Evolutionary conservation across 257 asterid genomes (phyloP).

Genomic region (Nicotiana sylvestris): DNA sequence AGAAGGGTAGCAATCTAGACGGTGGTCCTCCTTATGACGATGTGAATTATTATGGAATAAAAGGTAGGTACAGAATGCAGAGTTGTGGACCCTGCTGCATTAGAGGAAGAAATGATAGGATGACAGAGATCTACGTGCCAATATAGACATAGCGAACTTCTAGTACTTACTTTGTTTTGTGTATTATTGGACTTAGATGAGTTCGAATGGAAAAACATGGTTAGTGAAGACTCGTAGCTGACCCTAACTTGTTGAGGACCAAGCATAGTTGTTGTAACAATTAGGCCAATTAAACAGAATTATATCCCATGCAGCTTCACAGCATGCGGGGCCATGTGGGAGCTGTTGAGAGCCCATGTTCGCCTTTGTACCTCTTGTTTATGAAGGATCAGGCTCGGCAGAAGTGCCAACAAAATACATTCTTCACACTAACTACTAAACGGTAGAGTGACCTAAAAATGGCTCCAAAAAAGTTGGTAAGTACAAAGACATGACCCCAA

Average conservation of each 20-base stretch:
- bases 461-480: background rate
- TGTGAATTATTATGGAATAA: constrained; percentile 42
- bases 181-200: background rate
- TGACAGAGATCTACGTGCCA: constrained; percentile 48
- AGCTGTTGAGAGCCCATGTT: background rate
- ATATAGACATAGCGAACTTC: constrained; percentile 16
- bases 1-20: constrained; percentile 43
- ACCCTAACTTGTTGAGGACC: background rate
- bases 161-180: constrained; percentile 29
- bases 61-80: constrained; percentile 51
- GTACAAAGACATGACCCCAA: constrained; percentile 14
- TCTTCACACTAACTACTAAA: background rate
- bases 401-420: constrained; percentile 5
- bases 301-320: background rate
- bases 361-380: background rate
- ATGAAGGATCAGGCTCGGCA: background rate
- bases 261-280: background rate
- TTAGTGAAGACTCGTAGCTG: background rate
- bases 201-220: background rate
- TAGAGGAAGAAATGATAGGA: constrained; percentile 65
- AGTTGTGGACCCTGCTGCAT: constrained; percentile 37
- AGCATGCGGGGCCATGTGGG: background rate
- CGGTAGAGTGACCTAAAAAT: background rate
- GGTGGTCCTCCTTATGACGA: constrained; percentile 47
- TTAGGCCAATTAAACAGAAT: background rate